Evolutionary conservation across 176 grass and related monocot species (phyloP), one percentile per base, ranked within the genome.

Genomic region (Thinopyrum elongatum): DNA sequence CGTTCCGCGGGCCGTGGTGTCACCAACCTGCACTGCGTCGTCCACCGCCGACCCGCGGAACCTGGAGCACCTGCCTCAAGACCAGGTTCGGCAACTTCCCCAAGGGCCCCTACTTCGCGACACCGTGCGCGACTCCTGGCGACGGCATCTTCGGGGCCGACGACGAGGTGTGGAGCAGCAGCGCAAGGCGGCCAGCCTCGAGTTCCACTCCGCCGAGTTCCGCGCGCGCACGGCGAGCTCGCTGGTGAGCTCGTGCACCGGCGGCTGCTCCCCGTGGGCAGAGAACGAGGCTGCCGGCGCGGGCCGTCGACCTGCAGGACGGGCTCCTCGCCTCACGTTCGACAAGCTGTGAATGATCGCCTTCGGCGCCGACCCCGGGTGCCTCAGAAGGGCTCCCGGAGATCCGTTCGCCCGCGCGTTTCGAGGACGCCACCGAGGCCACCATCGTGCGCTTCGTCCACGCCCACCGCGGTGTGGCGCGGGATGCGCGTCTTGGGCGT

Each of bases 281-380:
- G 71, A 47, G 0, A 86, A 86, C 1, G 80, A 88, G 42, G 58
- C 80, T 0, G 13, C 13, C 19, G 36, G 73, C 29, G 30, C 7
- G 1, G n/a, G 57, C 88, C 38, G 14, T 98, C 3, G 96, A 98
- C 79, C 92, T 98, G 38, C 96, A 98, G 87, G 92, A 95, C 81
- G 86, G 95, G 60, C 90, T 98, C 23, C 91, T 98, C 88, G 96
- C 26, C 88, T 98, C 79, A 98, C 96, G 1, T 98, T 98, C 75
- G 96, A 95, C 86, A 95, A 95, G 81, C 93, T 98, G 6, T 95
- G 96, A 91, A 94, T 98, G 88, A 93, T 98, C 82, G 96, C 96
- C 3, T 95, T 98, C 38, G 96, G 96, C 68, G 86, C 78, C 39
- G 96, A 98, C 87, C 96, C 96, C 0, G 93, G 96, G 0, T 98